Base-by-base conservation (phyloP, 768 basidiomycete genomes). In the Vararia minispora region DNA sequence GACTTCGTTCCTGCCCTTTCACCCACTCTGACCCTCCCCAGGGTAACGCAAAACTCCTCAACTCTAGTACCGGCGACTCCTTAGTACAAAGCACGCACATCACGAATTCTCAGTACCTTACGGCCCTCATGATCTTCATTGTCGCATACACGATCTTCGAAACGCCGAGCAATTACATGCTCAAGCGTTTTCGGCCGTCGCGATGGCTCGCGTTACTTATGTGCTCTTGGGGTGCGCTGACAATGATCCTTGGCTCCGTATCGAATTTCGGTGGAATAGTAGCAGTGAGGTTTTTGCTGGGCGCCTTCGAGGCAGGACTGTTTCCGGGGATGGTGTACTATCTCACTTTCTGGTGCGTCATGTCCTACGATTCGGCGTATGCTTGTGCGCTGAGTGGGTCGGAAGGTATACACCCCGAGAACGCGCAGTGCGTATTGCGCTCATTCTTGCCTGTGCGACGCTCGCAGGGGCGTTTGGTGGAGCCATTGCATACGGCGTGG, bases 301-400 rank as follows among this genome's bases (percentile, higher is more conserved):
- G 62, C 4, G 49, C 52, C 6, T 52, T 58, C 24, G 64, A 62
- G 40, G 63, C 58, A 45, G 58, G 47, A 26, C 30, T 59, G 6
- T 60, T 56, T 42, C 61, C 57, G 2, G 60, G 57, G 13, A 46
- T 60, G 29, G 48, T 53, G 6, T 59, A 55, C 45, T 58, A 47
- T 39, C 37, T 60, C 22, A 62, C 60, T 13, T 59, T 59, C 39
- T 63, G 61, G 60, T 64, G 60, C 41, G 53, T 24, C 48, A 51
- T 52, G 43, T 13, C 14, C 28, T 25, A 7, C 4, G 24, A 3
- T 38, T 21, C 25, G 10, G 12, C 33, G 9, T 12, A 0, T 5
- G 16, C 16, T 35, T 10, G 18, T 41, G 39, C 23, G 28, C 27
- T 27, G 33, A 42, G n/a, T n/a, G n/a, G n/a, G n/a, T n/a, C n/a